Evolutionary conservation across 345 rosid genomes (phyloP), one percentile per base, ranked within the genome.

Genomic region (Capsella bursapastoris): DNA sequence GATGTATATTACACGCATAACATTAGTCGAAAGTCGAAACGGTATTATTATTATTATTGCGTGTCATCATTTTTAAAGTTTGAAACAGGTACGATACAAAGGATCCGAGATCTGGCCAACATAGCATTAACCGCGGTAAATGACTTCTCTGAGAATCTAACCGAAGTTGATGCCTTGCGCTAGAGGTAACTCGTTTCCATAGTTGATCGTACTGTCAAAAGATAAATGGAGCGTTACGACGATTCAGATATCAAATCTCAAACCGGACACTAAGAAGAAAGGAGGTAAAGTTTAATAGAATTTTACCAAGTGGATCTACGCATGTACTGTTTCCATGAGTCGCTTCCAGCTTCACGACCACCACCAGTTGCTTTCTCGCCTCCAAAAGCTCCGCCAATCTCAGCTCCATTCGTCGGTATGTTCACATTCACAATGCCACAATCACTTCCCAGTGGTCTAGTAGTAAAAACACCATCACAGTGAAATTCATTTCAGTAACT

Each of bases 251-350:
- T 15, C 12, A 6, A 41, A 69, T 41, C 35, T 11, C 28, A 27
- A 51, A 49, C 44, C 55, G 12, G 64, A 15, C 18, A 45, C 16
- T 44, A 2, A 1, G 8, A 14, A 28, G 15, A 2, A 3, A 53
- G 2, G 10, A 25, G 8, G n/a, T 12, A 3, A 53, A 15, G 3
- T 34, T 35, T 1, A 52, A 27, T 1, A 53, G 34, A 34, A 1
- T 40, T 3, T 77, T 89, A 95, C 99, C 99, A 92, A 50, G 97
- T 95, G 10, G 98, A 88, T 38, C 97, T 97, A 35, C 97, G 88
- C 99, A 95, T 92, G 74, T 95, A 95, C 72, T 95, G 99, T 82
- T 95, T 95, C 99, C 99, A 95, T 22, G 98, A 90, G 78, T 95
- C 96, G 29, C 97, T 95, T 74, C 99, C 99, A 28, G 97, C 97